Evolutionary conservation across 257 asterid genomes (phyloP), one percentile per base, ranked within the genome.

Genomic region (Nemophila menziesii): DNA sequence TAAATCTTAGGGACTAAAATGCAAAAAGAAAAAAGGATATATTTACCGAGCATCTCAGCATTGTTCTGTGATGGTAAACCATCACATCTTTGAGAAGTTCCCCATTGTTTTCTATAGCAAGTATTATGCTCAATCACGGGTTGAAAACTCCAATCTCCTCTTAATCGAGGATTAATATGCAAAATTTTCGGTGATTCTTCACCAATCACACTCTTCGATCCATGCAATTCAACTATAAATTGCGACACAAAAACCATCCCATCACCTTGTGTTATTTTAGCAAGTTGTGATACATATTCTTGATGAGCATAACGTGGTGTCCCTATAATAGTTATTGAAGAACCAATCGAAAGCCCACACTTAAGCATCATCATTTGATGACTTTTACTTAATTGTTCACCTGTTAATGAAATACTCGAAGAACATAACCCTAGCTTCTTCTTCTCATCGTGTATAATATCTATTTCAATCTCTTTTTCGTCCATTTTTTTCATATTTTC

Each of bases 101-200:
- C 94, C 98, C 98, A 90, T 61, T 90, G 98, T 96, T 84, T 90
- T 55, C 98, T 85, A 51, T 81, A 90, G 61, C 94, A 90, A 5
- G 94, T 85, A 67, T 85, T 90, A 55, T 90, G 98, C 73, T 90
- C 96, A 56, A 90, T 79, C 24, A 90, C 94, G 33, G 93, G 92
- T 51, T 63, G 86, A 43, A 64, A 93, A 54, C 96, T 90, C 96
- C 98, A 90, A 64, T 90, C 98, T 43, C 98, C 98, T 66, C 86
- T 70, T 38, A 90, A 45, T 26, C 98, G 77, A 63, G 98, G 98
- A 79, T 90, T 90, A 52, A 90, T 65, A 64, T 90, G 96, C 72
- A 90, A 57, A 68, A 85, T 90, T 67, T 78, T 90, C 14, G 98
- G 98, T 22, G 98, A 96, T 56, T 90, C 98, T 67, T 90, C 96